Conservation (phyloP, 352 stramenopile genomes). For the Pythium utonaiense region DNA sequence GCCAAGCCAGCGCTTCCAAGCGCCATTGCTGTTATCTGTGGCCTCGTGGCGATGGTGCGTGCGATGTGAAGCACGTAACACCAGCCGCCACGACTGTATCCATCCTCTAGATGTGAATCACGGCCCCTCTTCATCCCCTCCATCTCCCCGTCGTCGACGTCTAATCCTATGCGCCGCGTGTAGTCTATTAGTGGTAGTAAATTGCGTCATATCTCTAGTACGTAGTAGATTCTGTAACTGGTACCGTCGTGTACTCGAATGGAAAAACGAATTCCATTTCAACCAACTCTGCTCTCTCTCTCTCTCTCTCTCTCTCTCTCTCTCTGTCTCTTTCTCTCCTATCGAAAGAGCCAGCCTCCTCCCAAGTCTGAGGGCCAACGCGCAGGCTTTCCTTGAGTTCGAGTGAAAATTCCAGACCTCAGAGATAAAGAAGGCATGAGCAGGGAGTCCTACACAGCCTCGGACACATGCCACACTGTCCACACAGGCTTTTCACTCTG, state of each 20-base stretch:
- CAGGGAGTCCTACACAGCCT: no score
- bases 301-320: no score
- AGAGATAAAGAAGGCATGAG: no score
- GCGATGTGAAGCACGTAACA: constrained; percentile 15
- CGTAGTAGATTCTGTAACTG: background rate
- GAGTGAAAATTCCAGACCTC: no score
- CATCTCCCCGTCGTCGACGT: background rate
- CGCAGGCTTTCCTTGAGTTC: no score
- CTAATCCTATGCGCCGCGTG: background rate
- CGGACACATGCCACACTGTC: no score
- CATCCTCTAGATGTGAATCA: background rate
- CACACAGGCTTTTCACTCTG: no score
- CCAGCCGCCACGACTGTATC: background rate
- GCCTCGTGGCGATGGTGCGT: constrained; percentile 10
- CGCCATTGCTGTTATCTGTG: constrained; percentile 14
- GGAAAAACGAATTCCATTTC: background rate
- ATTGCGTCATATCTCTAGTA: background rate
- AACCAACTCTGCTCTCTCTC: background rate
- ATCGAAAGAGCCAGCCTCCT: no score
- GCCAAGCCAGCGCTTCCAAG: constrained; percentile 13
- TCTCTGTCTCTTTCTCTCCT: no score
- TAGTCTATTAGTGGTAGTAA: constrained; percentile 1
- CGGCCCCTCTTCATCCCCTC: background rate
- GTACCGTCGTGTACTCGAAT: background rate
- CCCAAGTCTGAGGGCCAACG: no score